Base-by-base conservation (phyloP, 345 rosid species). In the Lenwebbia sp. region DNA sequence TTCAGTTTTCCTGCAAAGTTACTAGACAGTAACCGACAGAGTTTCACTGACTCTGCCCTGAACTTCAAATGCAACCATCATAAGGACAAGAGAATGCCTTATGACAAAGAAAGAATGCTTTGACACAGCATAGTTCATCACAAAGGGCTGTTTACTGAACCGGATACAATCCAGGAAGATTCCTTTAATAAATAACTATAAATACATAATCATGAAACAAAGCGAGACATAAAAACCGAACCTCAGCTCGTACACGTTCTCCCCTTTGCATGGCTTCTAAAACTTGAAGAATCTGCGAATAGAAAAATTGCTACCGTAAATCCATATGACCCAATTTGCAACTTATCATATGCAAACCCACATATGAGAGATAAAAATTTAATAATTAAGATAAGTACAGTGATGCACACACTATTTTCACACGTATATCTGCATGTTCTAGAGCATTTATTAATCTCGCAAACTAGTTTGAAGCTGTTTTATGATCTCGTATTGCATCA, bases 201-300 rank as follows among this genome's bases (percentile, higher is more conserved):
- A 53, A 8, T 33, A 83, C 26, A 70, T 57, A 56, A 44, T 83
- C 23, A 70, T 25, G 44, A 52, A 41, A 56, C 41, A 82, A 84
- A 86, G 81, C 44, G 54, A 85, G 49, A 85, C 87, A 53, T 86
- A 47, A 84, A 86, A 88, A 74, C 65, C 94, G 85, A 91, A 95
- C 99, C 98, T 96, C 98, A 85, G 90, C 86, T 84, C 92, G 92
- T 87, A 94, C 70, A 88, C 91, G 93, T 88, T 94, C 98, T 83
- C 96, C 96, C 89, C 98, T 91, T 85, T 95, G 95, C 93, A 95
- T 91, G 88, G 95, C 95, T 85, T 86, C 91, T 94, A 95, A 87
- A 88, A 92, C 98, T 88, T 94, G 98, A 85, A 96, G 98, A 87
- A 96, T 91, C 99, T 95, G 95, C 54, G 17, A 88, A 78, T 90